A percentile compares a stretch with the other conserved stretches of the same genome.
Conservation (phyloP, 2,329 filamentous ascomycete species). For the Colletotrichum endophyticum region DNA sequence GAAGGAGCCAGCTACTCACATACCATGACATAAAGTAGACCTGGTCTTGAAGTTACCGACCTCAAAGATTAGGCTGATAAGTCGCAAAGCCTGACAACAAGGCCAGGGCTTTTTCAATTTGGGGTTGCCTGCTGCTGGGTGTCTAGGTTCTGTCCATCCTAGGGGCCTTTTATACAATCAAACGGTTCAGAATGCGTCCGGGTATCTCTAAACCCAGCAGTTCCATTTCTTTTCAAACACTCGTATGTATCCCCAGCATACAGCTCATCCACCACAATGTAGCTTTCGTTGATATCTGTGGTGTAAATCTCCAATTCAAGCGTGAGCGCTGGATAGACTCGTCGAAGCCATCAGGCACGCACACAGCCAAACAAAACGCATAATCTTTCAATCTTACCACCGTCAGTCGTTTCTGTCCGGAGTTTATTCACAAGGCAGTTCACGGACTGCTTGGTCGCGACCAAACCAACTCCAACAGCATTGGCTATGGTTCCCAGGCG, state of each 20-base stretch:
- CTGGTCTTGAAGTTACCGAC: neutral
- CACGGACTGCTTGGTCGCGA: no score
- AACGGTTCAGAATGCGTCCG: neutral
- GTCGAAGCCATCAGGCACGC: neutral
- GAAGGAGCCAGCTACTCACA: neutral
- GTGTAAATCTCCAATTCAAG: no score
- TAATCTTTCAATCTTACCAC: rapidly evolving
- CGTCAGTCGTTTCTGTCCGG: neutral
- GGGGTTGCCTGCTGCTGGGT: neutral
- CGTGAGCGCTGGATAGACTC: no score
- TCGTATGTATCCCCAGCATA: no score
- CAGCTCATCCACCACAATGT: neutral
- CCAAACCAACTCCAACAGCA: no score
- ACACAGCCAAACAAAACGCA: neutral
- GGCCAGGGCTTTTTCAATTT: no score
- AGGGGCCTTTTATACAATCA: neutral
- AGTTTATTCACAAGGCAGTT: neutral
- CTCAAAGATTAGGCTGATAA: neutral
- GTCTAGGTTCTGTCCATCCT: neutral
- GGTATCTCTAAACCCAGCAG: neutral
- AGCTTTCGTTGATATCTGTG: no score
- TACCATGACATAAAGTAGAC: neutral
- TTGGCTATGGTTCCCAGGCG: neutral
- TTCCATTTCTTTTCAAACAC: no score
- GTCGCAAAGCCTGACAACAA: neutral